Base-by-base conservation (phyloP, 768 basidiomycete genomes). In the Strobilomyces dryophilus region DNA sequence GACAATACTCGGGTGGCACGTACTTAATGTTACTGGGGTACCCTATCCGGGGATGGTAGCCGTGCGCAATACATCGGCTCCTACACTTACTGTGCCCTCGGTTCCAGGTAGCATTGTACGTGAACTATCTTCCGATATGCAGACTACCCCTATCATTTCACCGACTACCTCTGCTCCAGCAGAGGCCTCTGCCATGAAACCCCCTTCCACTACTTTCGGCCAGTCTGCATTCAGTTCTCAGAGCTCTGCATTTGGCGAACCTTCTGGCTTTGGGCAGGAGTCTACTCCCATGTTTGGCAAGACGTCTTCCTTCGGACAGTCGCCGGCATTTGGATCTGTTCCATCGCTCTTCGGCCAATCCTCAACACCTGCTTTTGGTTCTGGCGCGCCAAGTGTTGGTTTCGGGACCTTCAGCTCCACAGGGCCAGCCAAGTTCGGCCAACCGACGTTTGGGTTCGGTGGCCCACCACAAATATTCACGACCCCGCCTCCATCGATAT, bases 1-100 rank as follows among this genome's bases (percentile, higher is more conserved):
- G 18, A 87, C 88, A 0, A 50, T 92, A 21, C 78, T 83, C 45
- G 89, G 76, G 4, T 92, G 89, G 88, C 74, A 83, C 64, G 62
- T 87, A 20, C 79, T 87, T 35, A 81, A 85, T 62, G 71, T 74
- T 8, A 78, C 76, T 39, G 76, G 74, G 1, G 66, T 59, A 17
- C 71, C 77, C 8, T 91, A 89, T 61, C 70, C 75, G 39, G 81
- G 81, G 27, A 81, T 89, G 76, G 63, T 76, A 7, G 61, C 67
- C 9, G 29, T 43, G 21, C 35, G 64, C 14, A 45, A 57, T 35
- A 57, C 53, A n/a, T 49, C 59, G 29, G 49, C 34, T 15, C 24
- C 57, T 49, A 27, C 18, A 7, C 40, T 53, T 8, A 50, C n/a
- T 20, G 36, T 47, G 29, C 50, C 47, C 21, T 43, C 59, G 18